Conservation (phyloP, 805 yeast genomes). For the Candida maltosa region DNA sequence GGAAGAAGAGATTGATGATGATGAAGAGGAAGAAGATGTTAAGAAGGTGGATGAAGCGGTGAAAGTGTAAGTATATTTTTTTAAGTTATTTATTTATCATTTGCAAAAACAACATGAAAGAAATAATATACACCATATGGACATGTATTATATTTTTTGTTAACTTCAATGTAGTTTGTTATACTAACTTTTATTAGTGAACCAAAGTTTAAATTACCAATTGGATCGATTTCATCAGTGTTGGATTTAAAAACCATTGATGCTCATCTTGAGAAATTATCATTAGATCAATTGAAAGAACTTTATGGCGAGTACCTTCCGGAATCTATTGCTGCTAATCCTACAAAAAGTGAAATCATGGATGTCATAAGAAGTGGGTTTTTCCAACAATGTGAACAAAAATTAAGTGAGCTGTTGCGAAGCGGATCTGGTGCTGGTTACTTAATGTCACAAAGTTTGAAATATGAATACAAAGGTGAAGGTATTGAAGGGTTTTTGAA, state of each 20-base stretch:
- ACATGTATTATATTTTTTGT: no score
- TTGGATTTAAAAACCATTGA: conserved; percentile 28
- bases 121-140: not conserved
- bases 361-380: conserved; percentile 47
- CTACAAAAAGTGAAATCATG: conserved; percentile 34
- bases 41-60: not conserved
- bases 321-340: conserved; percentile 26
- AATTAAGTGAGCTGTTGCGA: conserved; percentile 41
- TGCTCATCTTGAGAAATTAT: conserved; percentile 26
- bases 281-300: conserved; percentile 31
- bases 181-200: not conserved
- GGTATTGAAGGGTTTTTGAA: conserved; percentile 49
- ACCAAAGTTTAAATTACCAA: conserved; percentile 17
- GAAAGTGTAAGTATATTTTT: conserved; percentile 1
- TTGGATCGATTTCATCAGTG: conserved; percentile 30
- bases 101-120: no score
- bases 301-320: conserved; percentile 42
- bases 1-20: conserved; percentile 19
- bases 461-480: conserved; percentile 51
- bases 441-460: conserved; percentile 46
- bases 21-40: conserved; percentile 12
- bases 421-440: conserved; percentile 42
- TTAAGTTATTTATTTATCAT: not conserved
- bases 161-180: no score
- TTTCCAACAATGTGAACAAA: conserved; percentile 40